A percentile compares a stretch with the other conserved stretches of the same genome.
These are phyloP conservation scores for Zygoascus sp. DNA, from an alignment of 1,139 yeast species.

Conservation along the genomic window DNA sequence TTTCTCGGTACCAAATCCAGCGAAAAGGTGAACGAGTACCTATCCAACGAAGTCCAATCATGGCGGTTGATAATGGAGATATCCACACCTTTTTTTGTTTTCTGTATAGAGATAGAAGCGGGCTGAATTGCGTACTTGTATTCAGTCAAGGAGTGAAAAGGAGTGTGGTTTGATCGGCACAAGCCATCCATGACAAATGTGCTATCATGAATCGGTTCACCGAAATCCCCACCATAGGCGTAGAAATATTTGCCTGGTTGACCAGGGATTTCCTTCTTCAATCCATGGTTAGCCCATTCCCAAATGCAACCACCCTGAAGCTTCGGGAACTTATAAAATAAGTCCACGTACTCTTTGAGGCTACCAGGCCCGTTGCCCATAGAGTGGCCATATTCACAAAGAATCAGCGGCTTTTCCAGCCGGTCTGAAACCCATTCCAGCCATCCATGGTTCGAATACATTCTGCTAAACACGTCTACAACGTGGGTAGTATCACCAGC, in stretches of 20 bases:
- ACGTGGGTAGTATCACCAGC: constrained; percentile 17
- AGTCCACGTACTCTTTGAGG: constrained; percentile 33
- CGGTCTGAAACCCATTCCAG: constrained; percentile 26
- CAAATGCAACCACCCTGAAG: constrained; percentile 39
- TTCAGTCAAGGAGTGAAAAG: constrained; percentile 37
- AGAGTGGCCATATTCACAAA: constrained; percentile 39
- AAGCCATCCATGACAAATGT: constrained; percentile 39
- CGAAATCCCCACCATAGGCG: constrained; percentile 40
- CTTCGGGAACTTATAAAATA: constrained; percentile 30
- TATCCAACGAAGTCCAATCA: constrained; percentile 14
- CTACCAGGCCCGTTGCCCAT: constrained; percentile 41
- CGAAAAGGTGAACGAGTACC: constrained; percentile 11
- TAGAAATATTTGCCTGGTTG: constrained; percentile 19
- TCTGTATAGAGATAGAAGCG: constrained; percentile 20
- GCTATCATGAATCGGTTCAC: constrained; percentile 35
- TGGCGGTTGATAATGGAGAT: constrained; percentile 13
- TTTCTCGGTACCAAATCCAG: constrained; percentile 6
- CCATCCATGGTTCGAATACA: constrained; percentile 32
- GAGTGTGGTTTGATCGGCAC: constrained; percentile 32
- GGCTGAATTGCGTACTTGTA: constrained; percentile 36
- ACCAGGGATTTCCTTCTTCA: constrained; percentile 23
- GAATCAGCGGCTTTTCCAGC: constrained; percentile 31
- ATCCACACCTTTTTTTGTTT: constrained; percentile 1
- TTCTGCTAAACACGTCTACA: constrained; percentile 33
- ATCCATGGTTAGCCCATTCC: constrained; percentile 41